Conservation (phyloP, 2,329 filamentous ascomycete genomes). For the Anisogramma anomala region DNA sequence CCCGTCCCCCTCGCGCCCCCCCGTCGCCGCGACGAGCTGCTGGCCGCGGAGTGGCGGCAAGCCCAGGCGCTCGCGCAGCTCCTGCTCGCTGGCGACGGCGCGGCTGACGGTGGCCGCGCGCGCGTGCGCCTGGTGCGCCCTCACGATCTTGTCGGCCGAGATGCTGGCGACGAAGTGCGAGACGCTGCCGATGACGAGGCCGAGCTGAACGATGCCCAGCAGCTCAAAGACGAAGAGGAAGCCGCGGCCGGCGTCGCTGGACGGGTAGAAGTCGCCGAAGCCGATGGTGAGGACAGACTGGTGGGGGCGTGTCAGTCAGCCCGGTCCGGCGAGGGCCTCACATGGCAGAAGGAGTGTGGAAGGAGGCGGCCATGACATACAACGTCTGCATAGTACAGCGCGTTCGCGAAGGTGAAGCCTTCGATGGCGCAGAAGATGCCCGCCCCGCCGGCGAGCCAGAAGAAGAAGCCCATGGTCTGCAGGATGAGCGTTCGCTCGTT, state of each 20-base stretch:
- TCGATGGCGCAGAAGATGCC: conserved; percentile 63
- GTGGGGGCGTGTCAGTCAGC: background rate
- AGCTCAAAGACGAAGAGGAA: conserved; percentile 76
- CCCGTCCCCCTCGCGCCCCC: background rate
- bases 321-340: too few species aligned
- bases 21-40: conserved; percentile 12
- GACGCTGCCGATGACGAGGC: conserved; percentile 72
- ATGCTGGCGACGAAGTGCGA: conserved; percentile 52
- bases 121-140: conserved; percentile 48
- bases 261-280: conserved; percentile 41
- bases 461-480: conserved; percentile 74
- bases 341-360: too few species aligned
- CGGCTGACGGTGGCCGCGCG: conserved; percentile 37
- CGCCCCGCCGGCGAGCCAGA: conserved; percentile 70
- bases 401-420: conserved; percentile 64
- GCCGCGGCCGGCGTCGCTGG: conserved; percentile 47
- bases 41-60: background rate
- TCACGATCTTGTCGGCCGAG: conserved; percentile 40
- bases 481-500: conserved; percentile 80
- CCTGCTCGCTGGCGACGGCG: conserved; percentile 34
- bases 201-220: conserved; percentile 71
- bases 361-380: conserved; percentile 19
- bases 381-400: conserved; percentile 68
- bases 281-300: conserved; percentile 50
- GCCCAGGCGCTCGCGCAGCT: conserved; percentile 39